Evolutionary conservation across 192 early-diverging fungal species (phyloP).

Genomic region (Coemansia sp.): DNA sequence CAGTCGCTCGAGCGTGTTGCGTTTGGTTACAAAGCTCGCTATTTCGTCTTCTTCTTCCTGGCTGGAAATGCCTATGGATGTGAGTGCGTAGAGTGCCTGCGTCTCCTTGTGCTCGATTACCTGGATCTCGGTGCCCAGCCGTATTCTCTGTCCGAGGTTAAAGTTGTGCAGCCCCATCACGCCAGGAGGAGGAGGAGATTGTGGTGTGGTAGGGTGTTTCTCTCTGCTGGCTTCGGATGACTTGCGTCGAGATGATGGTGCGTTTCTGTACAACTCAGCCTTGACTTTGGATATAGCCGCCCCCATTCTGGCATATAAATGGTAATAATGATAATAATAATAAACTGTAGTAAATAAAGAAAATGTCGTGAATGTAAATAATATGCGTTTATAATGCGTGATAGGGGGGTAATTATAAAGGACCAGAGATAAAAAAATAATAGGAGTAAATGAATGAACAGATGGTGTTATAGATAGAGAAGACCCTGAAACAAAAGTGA

Average conservation of each 20-base stretch:
- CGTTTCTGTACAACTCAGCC: neutral
- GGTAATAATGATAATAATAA: neutral
- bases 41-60: constrained; percentile 58
- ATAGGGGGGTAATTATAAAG: too few relatives aligned
- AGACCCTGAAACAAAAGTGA: neutral
- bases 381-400: too few relatives aligned
- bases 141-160: constrained; percentile 78
- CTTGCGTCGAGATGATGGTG: neutral
- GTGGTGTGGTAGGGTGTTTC: neutral
- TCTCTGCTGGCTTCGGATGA: neutral
- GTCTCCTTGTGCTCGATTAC: constrained; percentile 83
- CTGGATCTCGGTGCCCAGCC: constrained; percentile 86
- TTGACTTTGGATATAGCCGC: neutral
- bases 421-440: neutral
- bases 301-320: neutral
- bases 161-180: constrained; percentile 70
- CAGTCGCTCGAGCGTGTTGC: constrained; percentile 76
- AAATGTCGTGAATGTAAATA: too few relatives aligned
- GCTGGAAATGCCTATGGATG: constrained; percentile 63
- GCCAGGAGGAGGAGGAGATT: neutral
- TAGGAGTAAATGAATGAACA: neutral
- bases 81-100: constrained; percentile 79
- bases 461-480: neutral
- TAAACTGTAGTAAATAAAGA: neutral
- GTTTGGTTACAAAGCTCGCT: constrained; percentile 74